Base-by-base conservation (phyloP, 169 alveolate genomes). In the Plasmodium inui region DNA sequence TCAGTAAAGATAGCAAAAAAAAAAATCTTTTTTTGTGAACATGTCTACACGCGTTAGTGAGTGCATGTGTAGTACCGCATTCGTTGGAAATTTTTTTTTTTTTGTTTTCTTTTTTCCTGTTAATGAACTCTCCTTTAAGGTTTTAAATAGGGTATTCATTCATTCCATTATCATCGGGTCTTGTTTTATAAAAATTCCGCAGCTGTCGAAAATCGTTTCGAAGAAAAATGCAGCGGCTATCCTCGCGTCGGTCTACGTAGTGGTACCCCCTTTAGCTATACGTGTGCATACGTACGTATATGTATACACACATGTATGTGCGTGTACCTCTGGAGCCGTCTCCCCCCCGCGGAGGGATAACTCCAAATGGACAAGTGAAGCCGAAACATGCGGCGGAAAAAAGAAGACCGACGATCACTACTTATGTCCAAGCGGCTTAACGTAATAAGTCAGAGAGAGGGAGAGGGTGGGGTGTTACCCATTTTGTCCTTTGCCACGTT, bases 171-270 rank as follows among this genome's bases (percentile, higher is more conserved):
- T 84, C 53, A 46, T 73, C 32, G 92, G 92, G 9, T 26, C 92
- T 37, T 72, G 83, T 10, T 84, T 84, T 74, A 72, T 71, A 39
- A 84, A 84, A 72, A 9, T 84, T 57, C 92, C 92, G 17, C 92
- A 84, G 53, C n/a, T 84, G 22, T 41, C 14, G 32, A 84, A 84
- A 84, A 84, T 84, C 30, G 53, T 84, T 41, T 14, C 55, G 46
- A 84, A 71, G 55, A 84, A 84, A 57, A 84, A 5, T 30, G 92
- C 37, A 28, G 53, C 67, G 44, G 92, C 83, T 44, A 9, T 84
- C n/a, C 70, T 84, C 74, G 46, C 53, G 57, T 39, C 92, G 9
- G 9, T 84, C 19, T 84, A 84, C 74, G 44, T 72, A 71, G 92
- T 67, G 50, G 92, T 84, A 84, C 19, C 73, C 6, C n/a, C 71